phyloP scores from a whole-genome alignment of 1,139 yeast species.

The Lodderomyces oxycetoniae region DNA sequence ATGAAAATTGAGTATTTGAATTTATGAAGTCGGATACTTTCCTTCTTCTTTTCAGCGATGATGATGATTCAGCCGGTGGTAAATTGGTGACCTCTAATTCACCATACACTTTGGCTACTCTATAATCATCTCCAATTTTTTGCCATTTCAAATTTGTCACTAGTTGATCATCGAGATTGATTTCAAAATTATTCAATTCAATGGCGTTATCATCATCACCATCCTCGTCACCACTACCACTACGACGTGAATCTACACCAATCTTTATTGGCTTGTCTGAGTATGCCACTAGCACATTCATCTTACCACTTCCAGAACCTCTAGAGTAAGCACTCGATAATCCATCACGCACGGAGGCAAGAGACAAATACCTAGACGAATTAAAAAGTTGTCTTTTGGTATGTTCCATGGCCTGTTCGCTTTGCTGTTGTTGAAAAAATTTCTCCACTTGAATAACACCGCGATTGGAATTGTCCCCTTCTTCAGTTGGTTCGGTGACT shows the following conservation, averaged over 20 bases:
- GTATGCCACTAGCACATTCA: slow-evolving; percentile 31
- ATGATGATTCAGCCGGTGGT: slow-evolving; percentile 7
- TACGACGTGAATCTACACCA: slow-evolving; percentile 48
- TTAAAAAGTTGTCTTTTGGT: slow-evolving; percentile 21
- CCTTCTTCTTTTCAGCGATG: slow-evolving; percentile 15
- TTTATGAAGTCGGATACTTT: slow-evolving; percentile 30
- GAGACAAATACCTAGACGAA: slow-evolving; percentile 31
- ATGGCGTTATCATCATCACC: slow-evolving; percentile 11
- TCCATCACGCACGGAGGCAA: slow-evolving; percentile 32
- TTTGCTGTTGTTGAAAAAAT: slow-evolving; percentile 32
- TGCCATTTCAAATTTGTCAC: slow-evolving; percentile 77
- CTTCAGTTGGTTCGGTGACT: slow-evolving; percentile 16
- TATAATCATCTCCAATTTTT: slow-evolving; percentile 70
- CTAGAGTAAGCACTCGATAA: slow-evolving; percentile 18
- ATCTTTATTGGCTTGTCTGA: slow-evolving; percentile 44
- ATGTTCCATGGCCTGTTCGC: slow-evolving; percentile 23
- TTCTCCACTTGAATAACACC: slow-evolving; percentile 22
- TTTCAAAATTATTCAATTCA: slow-evolving; percentile 61
- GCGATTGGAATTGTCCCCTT: not conserved
- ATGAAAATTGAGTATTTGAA: slow-evolving; percentile 34
- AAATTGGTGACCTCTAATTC: slow-evolving; percentile 48
- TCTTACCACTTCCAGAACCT: slow-evolving; percentile 16
- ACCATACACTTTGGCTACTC: slow-evolving; percentile 81
- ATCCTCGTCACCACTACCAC: slow-evolving; percentile 18
- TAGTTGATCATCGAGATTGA: slow-evolving; percentile 64